Conservation (phyloP, 257 asterid species). For the Lycium barbarum region DNA sequence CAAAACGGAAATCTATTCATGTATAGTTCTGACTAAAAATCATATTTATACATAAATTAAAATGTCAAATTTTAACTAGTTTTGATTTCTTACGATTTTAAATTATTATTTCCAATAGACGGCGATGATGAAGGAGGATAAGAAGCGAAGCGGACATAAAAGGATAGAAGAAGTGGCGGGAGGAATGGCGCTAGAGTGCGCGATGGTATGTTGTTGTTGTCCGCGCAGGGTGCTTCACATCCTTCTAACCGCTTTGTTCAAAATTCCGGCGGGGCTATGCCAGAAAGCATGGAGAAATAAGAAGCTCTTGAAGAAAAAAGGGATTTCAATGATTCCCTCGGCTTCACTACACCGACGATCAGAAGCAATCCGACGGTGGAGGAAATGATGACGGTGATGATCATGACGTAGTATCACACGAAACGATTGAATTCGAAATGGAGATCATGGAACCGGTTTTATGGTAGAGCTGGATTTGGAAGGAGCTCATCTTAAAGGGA, state of each 20-base stretch:
- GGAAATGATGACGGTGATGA: conserved; percentile 30
- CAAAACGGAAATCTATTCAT: too few species aligned
- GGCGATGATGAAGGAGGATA: conserved; percentile 26
- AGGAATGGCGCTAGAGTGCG: conserved; percentile 82
- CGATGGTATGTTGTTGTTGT: conserved; percentile 85
- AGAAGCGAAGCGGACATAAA: conserved; percentile 42
- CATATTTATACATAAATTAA: too few species aligned
- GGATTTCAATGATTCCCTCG: not conserved
- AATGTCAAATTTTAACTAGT: too few species aligned
- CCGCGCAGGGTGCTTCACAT: conserved; percentile 74
- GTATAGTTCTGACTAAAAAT: too few species aligned
- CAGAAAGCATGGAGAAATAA: conserved; percentile 66
- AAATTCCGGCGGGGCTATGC: conserved; percentile 73
- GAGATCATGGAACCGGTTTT: conserved; percentile 70
- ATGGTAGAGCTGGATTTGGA: conserved; percentile 69
- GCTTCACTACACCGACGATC: not conserved
- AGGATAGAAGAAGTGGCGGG: conserved; percentile 76
- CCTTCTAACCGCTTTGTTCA: conserved; percentile 63
- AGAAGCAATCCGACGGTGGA: conserved; percentile 32
- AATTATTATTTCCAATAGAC: too few species aligned
- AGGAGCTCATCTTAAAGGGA: conserved; percentile 69
- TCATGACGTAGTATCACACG: not conserved
- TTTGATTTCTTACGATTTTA: too few species aligned
- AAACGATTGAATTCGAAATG: conserved; percentile 61
- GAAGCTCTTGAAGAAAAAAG: conserved; percentile 34